These are phyloP conservation scores for Penicillium capsulatum DNA, from an alignment of 2,329 filamentous ascomycete species.

Conservation along the genomic window DNA sequence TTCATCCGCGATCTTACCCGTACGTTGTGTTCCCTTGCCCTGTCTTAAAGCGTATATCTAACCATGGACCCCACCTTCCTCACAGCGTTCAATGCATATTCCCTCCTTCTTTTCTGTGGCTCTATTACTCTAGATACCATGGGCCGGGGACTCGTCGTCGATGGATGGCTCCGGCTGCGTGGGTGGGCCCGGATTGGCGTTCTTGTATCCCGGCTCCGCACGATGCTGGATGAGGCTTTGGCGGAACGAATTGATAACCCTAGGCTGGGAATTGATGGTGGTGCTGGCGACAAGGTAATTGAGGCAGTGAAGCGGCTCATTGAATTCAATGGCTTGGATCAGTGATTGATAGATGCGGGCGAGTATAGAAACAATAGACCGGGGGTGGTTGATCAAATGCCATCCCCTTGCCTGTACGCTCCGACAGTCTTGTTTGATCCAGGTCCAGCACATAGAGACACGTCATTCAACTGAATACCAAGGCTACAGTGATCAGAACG, in stretches of 20 bases:
- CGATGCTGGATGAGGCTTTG: slow-evolving; percentile 81
- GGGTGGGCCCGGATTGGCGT: slow-evolving; percentile 96
- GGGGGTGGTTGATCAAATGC: no score
- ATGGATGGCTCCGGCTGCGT: slow-evolving; percentile 80
- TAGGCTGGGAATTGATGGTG: slow-evolving; percentile 49
- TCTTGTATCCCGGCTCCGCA: slow-evolving; percentile 73
- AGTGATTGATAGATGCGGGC: slow-evolving; percentile 15
- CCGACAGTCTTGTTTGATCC: no score
- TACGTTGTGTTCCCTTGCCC: slow-evolving; percentile 45
- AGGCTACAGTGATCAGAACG: no score
- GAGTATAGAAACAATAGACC: no score
- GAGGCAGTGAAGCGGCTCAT: slow-evolving; percentile 73
- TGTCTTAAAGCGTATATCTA: slow-evolving; percentile 7
- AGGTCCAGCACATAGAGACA: no score
- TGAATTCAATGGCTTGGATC: slow-evolving; percentile 82
- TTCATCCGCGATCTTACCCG: slow-evolving; percentile 88
- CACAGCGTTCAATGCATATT: slow-evolving; percentile 76
- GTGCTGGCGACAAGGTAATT: slow-evolving; percentile 54
- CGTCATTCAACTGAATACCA: no score
- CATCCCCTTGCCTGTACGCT: no score
- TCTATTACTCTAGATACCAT: slow-evolving; percentile 80
- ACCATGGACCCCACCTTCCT: no score
- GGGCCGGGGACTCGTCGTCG: slow-evolving; percentile 80
- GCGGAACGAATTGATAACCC: slow-evolving; percentile 76
- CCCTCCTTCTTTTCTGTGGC: slow-evolving; percentile 81